Conservation (phyloP, 305 asterid genomes). For the Euphrasia arctica region DNA sequence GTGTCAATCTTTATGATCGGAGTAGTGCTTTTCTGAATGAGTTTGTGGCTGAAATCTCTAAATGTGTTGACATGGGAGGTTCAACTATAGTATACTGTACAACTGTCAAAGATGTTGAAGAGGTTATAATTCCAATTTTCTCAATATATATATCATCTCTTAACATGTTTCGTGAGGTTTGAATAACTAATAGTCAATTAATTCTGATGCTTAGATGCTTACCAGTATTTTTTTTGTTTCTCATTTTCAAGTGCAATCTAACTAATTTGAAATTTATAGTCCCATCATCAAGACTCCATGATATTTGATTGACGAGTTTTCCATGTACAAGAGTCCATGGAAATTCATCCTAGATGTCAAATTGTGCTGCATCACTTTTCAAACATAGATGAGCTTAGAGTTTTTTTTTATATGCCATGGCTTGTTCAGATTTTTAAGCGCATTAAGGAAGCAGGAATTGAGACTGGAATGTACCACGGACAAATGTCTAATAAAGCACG, state of each 20-base stretch:
- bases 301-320: neutral
- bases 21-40: conserved; percentile 55
- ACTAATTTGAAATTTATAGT: no score
- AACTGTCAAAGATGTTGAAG: conserved; percentile 80
- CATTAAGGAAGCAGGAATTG: conserved; percentile 58
- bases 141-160: neutral
- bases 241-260: no score
- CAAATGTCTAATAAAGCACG: conserved; percentile 85
- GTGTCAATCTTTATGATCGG: conserved; percentile 60
- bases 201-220: no score
- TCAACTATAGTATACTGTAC: conserved; percentile 76
- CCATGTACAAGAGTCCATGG: conserved; percentile 2
- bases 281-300: no score
- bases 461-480: conserved; percentile 86
- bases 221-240: no score
- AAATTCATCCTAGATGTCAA: conserved; percentile 13
- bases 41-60: conserved; percentile 59
- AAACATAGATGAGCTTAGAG: no score
- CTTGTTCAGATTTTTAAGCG: conserved; percentile 46
- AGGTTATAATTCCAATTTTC: conserved; percentile 39
- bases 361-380: conserved; percentile 9
- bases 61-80: conserved; percentile 46
- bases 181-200: no score
- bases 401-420: conserved; percentile 18
- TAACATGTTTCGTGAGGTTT: no score